These are phyloP conservation scores for Phytophthora citricola DNA, from an alignment of 352 stramenopile species.

Conservation along the genomic window DNA sequence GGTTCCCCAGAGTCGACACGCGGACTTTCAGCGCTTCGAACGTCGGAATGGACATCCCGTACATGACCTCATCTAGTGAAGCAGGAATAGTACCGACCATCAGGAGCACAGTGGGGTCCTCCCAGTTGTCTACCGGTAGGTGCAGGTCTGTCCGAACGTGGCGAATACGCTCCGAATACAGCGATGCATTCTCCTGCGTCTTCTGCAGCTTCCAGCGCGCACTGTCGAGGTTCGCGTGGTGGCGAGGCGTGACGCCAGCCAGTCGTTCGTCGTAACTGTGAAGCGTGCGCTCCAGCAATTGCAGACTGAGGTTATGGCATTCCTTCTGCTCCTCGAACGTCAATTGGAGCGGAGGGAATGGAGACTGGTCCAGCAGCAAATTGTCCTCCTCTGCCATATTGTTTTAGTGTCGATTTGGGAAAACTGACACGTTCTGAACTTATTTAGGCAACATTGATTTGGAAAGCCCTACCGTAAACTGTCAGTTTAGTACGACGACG, in stretches of 20 bases:
- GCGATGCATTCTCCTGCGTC: slow-evolving; percentile 36
- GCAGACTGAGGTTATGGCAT: slow-evolving; percentile 37
- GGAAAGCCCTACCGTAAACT: not conserved
- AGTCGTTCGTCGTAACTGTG: slow-evolving; percentile 45
- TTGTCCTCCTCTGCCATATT: slow-evolving; percentile 19
- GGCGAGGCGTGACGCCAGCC: slow-evolving; percentile 18
- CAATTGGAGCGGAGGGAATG: slow-evolving; percentile 34
- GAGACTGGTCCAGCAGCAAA: slow-evolving; percentile 30
- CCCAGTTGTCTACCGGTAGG: slow-evolving; percentile 34
- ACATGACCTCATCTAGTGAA: slow-evolving; percentile 64
- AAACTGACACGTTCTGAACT: slow-evolving; percentile 22
- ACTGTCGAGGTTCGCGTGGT: slow-evolving; percentile 38
- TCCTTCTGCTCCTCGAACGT: slow-evolving; percentile 37
- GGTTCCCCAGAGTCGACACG: slow-evolving; percentile 26
- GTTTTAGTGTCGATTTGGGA: not conserved
- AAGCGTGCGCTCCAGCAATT: slow-evolving; percentile 42
- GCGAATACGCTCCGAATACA: slow-evolving; percentile 42
- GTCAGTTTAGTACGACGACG: not conserved
- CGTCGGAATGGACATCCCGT: slow-evolving; percentile 44
- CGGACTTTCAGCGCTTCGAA: slow-evolving; percentile 51
- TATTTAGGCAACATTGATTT: not conserved
- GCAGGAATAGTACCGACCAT: slow-evolving; percentile 49
- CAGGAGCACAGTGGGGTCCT: slow-evolving; percentile 37
- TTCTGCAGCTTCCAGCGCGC: slow-evolving; percentile 44
- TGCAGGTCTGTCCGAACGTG: slow-evolving; percentile 31